Percentiles rank a stretch among this genome's conserved stretches.
Conservation (phyloP, 2,329 filamentous ascomycete species). For the Stagonosporopsis cucurbitacearum region DNA sequence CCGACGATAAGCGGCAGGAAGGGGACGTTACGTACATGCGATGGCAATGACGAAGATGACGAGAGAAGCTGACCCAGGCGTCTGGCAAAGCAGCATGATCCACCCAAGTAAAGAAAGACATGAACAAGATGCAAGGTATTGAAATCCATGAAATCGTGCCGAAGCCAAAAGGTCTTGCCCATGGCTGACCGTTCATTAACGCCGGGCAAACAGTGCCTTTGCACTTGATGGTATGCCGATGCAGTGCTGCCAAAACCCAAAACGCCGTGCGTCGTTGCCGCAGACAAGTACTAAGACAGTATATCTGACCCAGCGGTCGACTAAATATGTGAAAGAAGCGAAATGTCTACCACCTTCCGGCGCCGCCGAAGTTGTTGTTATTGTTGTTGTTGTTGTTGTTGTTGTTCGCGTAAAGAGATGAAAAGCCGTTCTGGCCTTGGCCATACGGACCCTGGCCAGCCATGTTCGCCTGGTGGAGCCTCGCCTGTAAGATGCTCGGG, state of each 20-base stretch:
- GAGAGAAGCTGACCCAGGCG: slow-evolving; percentile 49
- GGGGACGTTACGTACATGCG: slow-evolving; percentile 53
- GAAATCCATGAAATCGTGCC: slow-evolving; percentile 43
- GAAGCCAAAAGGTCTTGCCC: slow-evolving; percentile 38
- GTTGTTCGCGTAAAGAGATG: slow-evolving; percentile 75
- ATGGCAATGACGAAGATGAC: slow-evolving; percentile 56
- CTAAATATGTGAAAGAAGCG: slow-evolving; percentile 43
- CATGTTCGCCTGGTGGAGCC: slow-evolving; percentile 86
- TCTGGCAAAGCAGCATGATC: slow-evolving; percentile 44
- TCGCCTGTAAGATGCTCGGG: slow-evolving; percentile 98
- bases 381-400: too few species aligned
- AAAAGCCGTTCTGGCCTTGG: slow-evolving; percentile 92
- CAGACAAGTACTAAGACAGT: slow-evolving; percentile 42
- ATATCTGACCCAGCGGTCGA: slow-evolving; percentile 33
- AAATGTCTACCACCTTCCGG: slow-evolving; percentile 48
- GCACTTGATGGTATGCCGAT: slow-evolving; percentile 46
- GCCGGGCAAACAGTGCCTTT: slow-evolving; percentile 46
- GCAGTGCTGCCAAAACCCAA: slow-evolving; percentile 45
- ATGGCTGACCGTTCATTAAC: slow-evolving; percentile 44
- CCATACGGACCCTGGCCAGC: slow-evolving; percentile 90
- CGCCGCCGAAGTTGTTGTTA: slow-evolving; percentile 55
- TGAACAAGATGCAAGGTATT: slow-evolving; percentile 40
- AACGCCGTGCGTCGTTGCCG: slow-evolving; percentile 49
- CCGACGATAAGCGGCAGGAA: slow-evolving; percentile 49
- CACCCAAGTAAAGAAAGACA: slow-evolving; percentile 38